Conservation (phyloP, 1,284 basidiomycete genomes). For the Cutaneotrichosporon cyanovorans region DNA sequence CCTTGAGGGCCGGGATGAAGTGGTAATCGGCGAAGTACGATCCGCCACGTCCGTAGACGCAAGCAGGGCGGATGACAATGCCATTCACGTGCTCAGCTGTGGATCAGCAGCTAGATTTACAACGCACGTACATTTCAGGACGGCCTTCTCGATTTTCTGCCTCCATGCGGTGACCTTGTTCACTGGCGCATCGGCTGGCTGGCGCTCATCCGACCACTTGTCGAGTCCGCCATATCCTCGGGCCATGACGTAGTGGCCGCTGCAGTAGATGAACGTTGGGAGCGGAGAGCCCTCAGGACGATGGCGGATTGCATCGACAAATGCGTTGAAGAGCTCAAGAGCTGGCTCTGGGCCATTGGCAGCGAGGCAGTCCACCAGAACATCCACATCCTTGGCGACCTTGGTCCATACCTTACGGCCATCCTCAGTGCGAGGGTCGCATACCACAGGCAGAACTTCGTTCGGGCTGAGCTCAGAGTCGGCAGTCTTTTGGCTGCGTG, state of each 20-base stretch:
- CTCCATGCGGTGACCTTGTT: conserved; percentile 28
- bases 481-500: conserved; percentile 41
- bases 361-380: conserved; percentile 46
- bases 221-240: conserved; percentile 28
- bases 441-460: conserved; percentile 52
- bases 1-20: conserved; percentile 29
- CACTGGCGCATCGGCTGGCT: conserved; percentile 17
- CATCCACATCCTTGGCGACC: conserved; percentile 49
- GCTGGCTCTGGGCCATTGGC: conserved; percentile 38
- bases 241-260: conserved; percentile 50
- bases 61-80: conserved; percentile 29
- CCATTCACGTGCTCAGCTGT: conserved; percentile 10
- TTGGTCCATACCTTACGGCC: conserved; percentile 41
- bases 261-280: conserved; percentile 50
- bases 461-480: conserved; percentile 32
- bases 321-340: conserved; percentile 23
- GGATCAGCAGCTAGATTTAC: neutral
- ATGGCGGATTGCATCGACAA: neutral
- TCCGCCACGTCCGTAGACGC: conserved; percentile 31
- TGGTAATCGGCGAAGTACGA: conserved; percentile 37
- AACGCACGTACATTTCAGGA: conserved; percentile 21
- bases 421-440: conserved; percentile 41
- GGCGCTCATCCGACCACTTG: conserved; percentile 31
- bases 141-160: conserved; percentile 25
- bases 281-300: conserved; percentile 3